Percentiles rank a stretch among this genome's conserved stretches.
Evolutionary conservation across 2,329 filamentous ascomycete genomes (phyloP).

Genomic region (Tolypocladium capitatum): DNA sequence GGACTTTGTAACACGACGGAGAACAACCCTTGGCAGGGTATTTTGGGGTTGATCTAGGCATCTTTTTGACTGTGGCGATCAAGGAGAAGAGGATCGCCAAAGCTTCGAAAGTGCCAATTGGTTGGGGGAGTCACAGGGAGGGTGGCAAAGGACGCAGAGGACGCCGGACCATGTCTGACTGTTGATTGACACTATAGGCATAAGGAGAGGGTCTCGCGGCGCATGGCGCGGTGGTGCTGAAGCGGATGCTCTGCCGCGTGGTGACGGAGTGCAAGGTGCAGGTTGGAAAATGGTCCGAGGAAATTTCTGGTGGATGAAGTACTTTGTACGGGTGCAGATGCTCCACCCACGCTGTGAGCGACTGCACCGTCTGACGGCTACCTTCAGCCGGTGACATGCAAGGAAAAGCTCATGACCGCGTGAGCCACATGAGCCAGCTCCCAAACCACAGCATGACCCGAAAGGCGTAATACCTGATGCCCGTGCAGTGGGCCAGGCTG

Average conservation of each 20-base stretch:
- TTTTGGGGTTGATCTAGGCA: constrained; percentile 65
- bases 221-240: not conserved
- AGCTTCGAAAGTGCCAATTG: constrained; percentile 81
- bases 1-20: constrained; percentile 87
- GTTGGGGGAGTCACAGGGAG: constrained; percentile 6
- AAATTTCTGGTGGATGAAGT: not conserved
- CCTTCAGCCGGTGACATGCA: not conserved
- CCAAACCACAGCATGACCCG: not conserved
- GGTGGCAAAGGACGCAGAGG: constrained; percentile 1
- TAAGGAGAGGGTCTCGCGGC: not conserved
- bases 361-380: not conserved
- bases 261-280: not conserved
- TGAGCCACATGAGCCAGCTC: not conserved
- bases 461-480: not conserved
- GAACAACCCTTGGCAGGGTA: constrained; percentile 80
- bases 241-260: not conserved
- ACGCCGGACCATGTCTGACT: not conserved
- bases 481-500: constrained; percentile 4
- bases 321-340: not conserved
- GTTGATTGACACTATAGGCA: not conserved
- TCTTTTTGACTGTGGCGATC: constrained; percentile 78
- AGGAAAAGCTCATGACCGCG: not conserved
- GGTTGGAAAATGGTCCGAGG: not conserved
- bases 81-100: constrained; percentile 53
- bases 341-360: not conserved